Base-by-base conservation (phyloP, 2,329 filamentous ascomycete species). In the Aspergillus phoenicis region DNA sequence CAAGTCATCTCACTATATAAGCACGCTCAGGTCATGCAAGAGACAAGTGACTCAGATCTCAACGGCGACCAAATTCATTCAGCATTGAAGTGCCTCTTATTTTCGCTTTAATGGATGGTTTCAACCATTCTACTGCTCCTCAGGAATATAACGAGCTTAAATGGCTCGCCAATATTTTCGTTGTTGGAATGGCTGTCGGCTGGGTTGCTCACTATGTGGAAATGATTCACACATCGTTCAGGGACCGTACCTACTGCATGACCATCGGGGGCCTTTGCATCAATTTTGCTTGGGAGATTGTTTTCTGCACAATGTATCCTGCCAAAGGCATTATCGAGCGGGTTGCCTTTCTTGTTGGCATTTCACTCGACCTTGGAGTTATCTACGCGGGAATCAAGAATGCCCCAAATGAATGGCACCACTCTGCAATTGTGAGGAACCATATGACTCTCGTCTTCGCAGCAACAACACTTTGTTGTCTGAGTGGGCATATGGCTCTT, bases 271-370 rank as follows among this genome's bases (percentile, higher is more conserved):
- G 65, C 4, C 51, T 66, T 8, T 63, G 64, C 52, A 58, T 57
- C 49, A 66, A 67, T 24, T 51, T 68, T 24, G 62, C 64, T 8
- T 68, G 62, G 65, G 65, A 68, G 20, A n/a, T 62, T 3, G 52
- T 65, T 5, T 68, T 65, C 28, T 41, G 39, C n/a, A 13, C 64
- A 5, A 43, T 67, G 10, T 66, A 67, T 57, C 63, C 62, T 4
- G 61, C 64, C 39, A 61, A 58, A 24, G 58, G 56, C n/a, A 2
- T 36, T 15, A 8, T 48, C 13, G 63, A 67, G 38, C 41, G 48
- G n/a, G 22, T 20, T 3, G 59, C 62, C 13, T 55, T 54, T n/a
- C 10, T 60, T 0, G n/a, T 24, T 3, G 64, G 60, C 2, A 24
- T 67, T 10, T 4, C 53, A 20, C 36, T 66, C 38, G 63, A 66